Percentiles rank a stretch among this genome's conserved stretches.
These are phyloP conservation scores for Wickerhamomyces hampshirensis DNA, from an alignment of 805 yeast species.

Conservation along the genomic window DNA sequence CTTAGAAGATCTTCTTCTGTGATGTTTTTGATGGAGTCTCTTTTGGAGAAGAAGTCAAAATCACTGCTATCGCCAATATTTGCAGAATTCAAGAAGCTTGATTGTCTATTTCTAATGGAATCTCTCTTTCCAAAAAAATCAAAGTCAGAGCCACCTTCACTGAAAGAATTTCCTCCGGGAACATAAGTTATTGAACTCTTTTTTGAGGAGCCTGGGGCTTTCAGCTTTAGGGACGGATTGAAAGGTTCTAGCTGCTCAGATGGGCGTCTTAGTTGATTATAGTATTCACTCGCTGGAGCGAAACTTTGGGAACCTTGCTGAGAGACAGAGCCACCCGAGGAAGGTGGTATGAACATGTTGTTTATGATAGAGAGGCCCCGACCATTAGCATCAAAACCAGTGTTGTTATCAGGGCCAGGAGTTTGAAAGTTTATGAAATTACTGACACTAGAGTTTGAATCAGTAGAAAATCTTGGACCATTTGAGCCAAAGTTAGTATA, in stretches of 20 bases:
- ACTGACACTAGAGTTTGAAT: slow-evolving; percentile 24
- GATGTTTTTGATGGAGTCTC: slow-evolving; percentile 23
- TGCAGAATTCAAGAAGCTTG: slow-evolving; percentile 21
- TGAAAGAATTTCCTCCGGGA: slow-evolving; percentile 12
- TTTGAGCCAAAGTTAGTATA: slow-evolving; percentile 20
- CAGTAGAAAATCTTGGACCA: slow-evolving; percentile 25
- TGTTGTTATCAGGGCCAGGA: slow-evolving; percentile 5
- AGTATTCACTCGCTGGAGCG: slow-evolving; percentile 8
- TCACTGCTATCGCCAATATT: slow-evolving; percentile 22
- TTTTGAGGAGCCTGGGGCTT: slow-evolving; percentile 22
- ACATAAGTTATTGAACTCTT: slow-evolving; percentile 11
- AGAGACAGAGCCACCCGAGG: not conserved
- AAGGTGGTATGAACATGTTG: slow-evolving; percentile 21
- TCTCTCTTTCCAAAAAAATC: slow-evolving; percentile 24
- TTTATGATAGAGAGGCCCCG: slow-evolving; percentile 23
- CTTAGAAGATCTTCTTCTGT: slow-evolving; percentile 12
- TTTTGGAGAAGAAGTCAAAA: slow-evolving; percentile 24
- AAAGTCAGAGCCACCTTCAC: slow-evolving; percentile 17
- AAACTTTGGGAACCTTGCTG: not conserved
- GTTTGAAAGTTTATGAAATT: slow-evolving; percentile 17
- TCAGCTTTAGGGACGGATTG: slow-evolving; percentile 31
- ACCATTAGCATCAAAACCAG: slow-evolving; percentile 19
- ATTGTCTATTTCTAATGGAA: slow-evolving; percentile 22
- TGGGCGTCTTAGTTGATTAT: slow-evolving; percentile 34
- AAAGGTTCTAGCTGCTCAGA: slow-evolving; percentile 48